Evolutionary conservation across 441 rosid genomes (phyloP), one percentile per base, ranked within the genome.

Genomic region (Pelargonium australe): DNA sequence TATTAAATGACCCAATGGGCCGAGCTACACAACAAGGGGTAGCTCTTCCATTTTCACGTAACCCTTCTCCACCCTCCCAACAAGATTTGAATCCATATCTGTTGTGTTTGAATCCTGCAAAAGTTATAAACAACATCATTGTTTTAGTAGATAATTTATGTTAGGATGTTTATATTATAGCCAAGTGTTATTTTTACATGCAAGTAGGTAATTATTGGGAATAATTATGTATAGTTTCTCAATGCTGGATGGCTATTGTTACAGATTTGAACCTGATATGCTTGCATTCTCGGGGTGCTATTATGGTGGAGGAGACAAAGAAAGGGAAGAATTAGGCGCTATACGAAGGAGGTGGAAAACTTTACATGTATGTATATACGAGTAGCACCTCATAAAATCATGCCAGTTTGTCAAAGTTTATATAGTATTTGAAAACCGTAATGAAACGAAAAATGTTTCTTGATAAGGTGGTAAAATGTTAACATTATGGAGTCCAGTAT

Each of bases 251-350:
- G 34, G 63, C 65, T 70, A 75, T 78, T 75, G 70, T 68, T 80
- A 23, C 87, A 95, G 99, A 87, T 95, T 89, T 76, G 99, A 95
- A 72, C 88, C 98, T 14, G 99, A 95, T 74, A 95, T 95, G 99
- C 92, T 95, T 63, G 99, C 98, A 62, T 86, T 84, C 83, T 86
- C 88, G 41, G 90, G 90, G 70, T 86, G 90, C 75, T 79, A 86
- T 76, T 84, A 82, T 8, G 86, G 90, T 31, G 90, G 90, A 53
- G 99, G 97, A 71, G 98, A 92, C 40, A 82, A 78, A 81, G 98
- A 95, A 81, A 86, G 80, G 71, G 82, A 70, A 69, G 95, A 89
- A 72, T 75, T 95, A 17, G 92, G 92, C 74, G 82, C 92, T 19
- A 88, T 92, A 73, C 81, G 94, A 51, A 92, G 79, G 86, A 87